Percentiles rank a stretch among this genome's conserved stretches.
Evolutionary conservation across 2,329 filamentous ascomycete genomes (phyloP).

Genomic region (Xylariaceae sp.): DNA sequence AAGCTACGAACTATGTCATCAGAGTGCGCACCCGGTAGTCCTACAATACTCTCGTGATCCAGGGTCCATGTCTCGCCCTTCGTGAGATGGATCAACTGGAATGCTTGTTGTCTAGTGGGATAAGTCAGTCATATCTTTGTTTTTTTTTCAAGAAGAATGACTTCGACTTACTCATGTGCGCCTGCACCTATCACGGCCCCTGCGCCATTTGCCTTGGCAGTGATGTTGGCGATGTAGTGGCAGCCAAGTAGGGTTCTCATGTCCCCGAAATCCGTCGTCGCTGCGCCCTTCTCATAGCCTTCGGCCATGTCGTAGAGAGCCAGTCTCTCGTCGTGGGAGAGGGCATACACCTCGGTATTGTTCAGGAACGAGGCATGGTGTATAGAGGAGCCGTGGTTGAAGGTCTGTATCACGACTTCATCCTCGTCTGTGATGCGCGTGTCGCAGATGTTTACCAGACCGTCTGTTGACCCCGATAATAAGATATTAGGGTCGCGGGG

Average conservation of each 20-base stretch:
- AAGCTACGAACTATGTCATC: conserved; percentile 61
- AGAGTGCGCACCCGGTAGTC: conserved; percentile 59
- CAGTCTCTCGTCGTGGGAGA: conserved; percentile 76
- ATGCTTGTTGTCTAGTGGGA: conserved; percentile 40
- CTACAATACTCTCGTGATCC: conserved; percentile 52
- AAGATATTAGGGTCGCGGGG: conserved; percentile 57
- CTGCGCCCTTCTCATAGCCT: conserved; percentile 55
- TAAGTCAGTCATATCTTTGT: too few relatives aligned
- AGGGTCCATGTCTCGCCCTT: conserved; percentile 51
- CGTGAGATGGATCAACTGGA: conserved; percentile 58
- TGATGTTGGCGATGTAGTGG: conserved; percentile 70
- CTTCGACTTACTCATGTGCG: conserved; percentile 57
- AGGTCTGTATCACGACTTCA: conserved; percentile 71
- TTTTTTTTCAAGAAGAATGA: too few relatives aligned
- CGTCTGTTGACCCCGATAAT: conserved; percentile 75
- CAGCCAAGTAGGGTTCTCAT: conserved; percentile 61
- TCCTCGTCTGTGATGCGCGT: conserved; percentile 68
- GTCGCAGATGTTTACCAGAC: conserved; percentile 74
- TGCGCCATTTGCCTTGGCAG: conserved; percentile 53
- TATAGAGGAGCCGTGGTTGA: conserved; percentile 72
- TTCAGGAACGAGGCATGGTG: conserved; percentile 71
- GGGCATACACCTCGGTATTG: conserved; percentile 61
- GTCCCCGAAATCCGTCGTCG: conserved; percentile 61
- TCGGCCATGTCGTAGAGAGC: conserved; percentile 69
- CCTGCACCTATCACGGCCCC: conserved; percentile 62